Evolutionary conservation across 139 green algal genomes (phyloP).

Genomic region (Pseudopediastrum boryanum): DNA sequence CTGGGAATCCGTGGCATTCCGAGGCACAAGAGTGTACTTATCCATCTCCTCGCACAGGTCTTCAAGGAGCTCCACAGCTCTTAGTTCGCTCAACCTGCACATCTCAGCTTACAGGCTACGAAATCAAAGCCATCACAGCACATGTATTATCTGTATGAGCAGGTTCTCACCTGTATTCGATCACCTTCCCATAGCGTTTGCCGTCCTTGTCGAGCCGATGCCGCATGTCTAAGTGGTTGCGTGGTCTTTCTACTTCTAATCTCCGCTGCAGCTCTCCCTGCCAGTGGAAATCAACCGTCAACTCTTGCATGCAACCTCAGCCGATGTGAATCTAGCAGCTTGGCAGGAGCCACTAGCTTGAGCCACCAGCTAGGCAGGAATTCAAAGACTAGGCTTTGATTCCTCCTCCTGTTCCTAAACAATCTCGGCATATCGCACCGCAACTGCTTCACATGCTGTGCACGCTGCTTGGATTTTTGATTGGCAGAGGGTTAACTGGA

Average conservation of each 20-base stretch:
- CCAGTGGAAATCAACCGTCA: slow-evolving; percentile 16
- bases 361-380: too few species aligned
- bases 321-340: too few species aligned
- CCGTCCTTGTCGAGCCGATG: slow-evolving; percentile 82
- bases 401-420: too few species aligned
- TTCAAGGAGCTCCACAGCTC: slow-evolving; percentile 76
- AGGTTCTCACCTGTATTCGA: slow-evolving; percentile 71
- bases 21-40: slow-evolving; percentile 54
- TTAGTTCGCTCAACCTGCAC: slow-evolving; percentile 66
- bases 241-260: slow-evolving; percentile 60
- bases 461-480: too few species aligned
- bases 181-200: slow-evolving; percentile 83
- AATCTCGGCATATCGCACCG: too few species aligned
- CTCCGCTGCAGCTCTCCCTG: slow-evolving; percentile 56
- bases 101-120: background rate
- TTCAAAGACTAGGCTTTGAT: too few species aligned
- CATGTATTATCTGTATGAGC: background rate
- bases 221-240: slow-evolving; percentile 84
- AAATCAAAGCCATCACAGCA: background rate
- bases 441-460: too few species aligned
- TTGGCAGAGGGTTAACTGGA: too few species aligned
- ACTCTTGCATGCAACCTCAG: too few species aligned
- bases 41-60: slow-evolving; percentile 66
- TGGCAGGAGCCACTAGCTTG: too few species aligned
- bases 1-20: slow-evolving; percentile 6